Evolutionary conservation across 179 eudicot genomes (phyloP).

Genomic region (Gypsophila paniculata): DNA sequence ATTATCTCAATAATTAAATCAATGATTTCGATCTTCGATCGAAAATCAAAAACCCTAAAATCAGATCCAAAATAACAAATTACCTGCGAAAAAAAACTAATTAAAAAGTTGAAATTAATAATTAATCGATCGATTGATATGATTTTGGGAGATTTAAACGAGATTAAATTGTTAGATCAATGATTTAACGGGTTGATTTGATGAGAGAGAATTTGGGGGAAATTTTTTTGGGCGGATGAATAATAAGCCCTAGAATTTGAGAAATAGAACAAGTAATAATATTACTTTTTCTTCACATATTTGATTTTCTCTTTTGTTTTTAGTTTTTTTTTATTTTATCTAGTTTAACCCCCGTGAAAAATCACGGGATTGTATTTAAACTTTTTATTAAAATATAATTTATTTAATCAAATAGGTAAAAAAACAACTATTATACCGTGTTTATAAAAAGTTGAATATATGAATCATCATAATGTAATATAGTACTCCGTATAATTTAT

Average conservation of each 20-base stretch:
- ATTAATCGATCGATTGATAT: no score
- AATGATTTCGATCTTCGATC: conserved; percentile 6
- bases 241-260: conserved; percentile 1
- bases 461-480: no score
- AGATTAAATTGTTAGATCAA: background rate
- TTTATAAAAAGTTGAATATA: no score
- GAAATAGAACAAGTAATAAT: background rate
- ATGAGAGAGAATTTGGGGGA: background rate
- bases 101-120: background rate
- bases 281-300: background rate
- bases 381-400: no score
- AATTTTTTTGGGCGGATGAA: background rate
- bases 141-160: no score
- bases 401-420: no score
- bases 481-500: no score
- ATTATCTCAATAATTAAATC: background rate
- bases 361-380: no score
- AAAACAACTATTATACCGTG: no score
- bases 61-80: background rate
- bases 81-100: background rate
- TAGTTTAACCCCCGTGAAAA: no score
- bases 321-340: background rate
- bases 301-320: background rate
- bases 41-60: conserved; percentile 18
- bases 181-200: background rate